Evolutionary conservation across 441 rosid species (phyloP), one percentile per base, ranked within the genome.

Genomic region (Bruguiera hainesii): DNA sequence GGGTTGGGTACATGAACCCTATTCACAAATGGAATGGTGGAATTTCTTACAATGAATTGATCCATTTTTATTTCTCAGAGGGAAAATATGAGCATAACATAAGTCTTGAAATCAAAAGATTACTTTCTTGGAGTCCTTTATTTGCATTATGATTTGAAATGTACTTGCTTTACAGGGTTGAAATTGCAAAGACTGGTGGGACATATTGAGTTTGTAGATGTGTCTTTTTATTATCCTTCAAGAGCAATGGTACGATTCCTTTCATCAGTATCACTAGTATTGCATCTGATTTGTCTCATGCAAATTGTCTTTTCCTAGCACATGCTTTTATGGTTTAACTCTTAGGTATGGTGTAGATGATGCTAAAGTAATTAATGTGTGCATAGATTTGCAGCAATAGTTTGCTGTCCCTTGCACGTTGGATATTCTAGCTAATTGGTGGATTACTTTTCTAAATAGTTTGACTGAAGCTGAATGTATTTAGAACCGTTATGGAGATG

Each of bases 161-260:
- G 29, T 37, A 70, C 46, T 33, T 69, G 56, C 78, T 50, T 63
- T 75, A 67, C 82, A 94, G 98, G 96, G 64, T 74, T 66, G 59
- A 83, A 77, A 70, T 66, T 89, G 78, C 90, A 80, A 67, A 82
- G 79, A 82, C 80, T 88, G 75, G 67, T 71, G 70, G 97, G 97
- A 64, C 82, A 66, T 65, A 68, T 94, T 26, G 86, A 91, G 66
- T 91, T 94, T 55, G 75, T 73, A 58, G 71, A 91, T 76, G 83
- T 89, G 31, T 85, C 93, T 10, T 94, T 94, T 68, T 66, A 68
- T 73, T 94, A 94, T 79, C 78, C 91, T 66, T 84, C 95, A 61
- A 83, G 98, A 80, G 76, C 64, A 62, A 82, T 62, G 81, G 97
- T 91, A 82, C 63, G 67, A 53, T 71, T 81, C 68, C 55, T 19